Evolutionary conservation across 2,329 filamentous ascomycete genomes (phyloP), one percentile per base, ranked within the genome.

Genomic region (Penicillium polonicum): DNA sequence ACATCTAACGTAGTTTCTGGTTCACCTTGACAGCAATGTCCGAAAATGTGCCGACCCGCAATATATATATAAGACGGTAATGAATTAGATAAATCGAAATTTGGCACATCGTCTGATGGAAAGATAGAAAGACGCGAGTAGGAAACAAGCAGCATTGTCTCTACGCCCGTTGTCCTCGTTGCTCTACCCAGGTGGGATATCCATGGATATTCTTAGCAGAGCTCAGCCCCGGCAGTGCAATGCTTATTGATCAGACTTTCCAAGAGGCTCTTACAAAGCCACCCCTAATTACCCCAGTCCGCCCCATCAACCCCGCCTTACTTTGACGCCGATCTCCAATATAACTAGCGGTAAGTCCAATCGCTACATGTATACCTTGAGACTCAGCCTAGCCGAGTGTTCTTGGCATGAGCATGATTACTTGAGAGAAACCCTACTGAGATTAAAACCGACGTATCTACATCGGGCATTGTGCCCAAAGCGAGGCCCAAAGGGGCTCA

Each of bases 271-370:
- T 27, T 4, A 21, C 12, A 27, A 25, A 44, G 33, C 33, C 48
- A 35, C 39, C 31, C 46, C 21, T 1, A 25, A 39, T 39, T 9
- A 25, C 33, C 10, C 25, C 39, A 45, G 31, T 45, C 3, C 23
- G 51, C 5, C 44, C 27, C 44, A 13, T 23, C 25, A 15, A 13
- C 43, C 35, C 43, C 43, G 15, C 35, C n/a, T 39, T 33, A n/a
- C 15, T 27, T 48, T 49, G 17, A 17, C 25, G n/a, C 17, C 13
- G n/a, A 31, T 36, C 42, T 25, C 33, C 36, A 38, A 42, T 45
- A 45, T 57, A 33, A 33, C 31, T 33, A 44, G 54, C 54, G 54
- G 42, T 52, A 50, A 46, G 41, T 29, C 48, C 43, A 41, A 52
- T 45, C 7, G 12, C 33, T 35, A 33, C 5, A 33, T 33, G 0